Evolutionary conservation across 345 rosid species (phyloP).

Genomic region (Heritiera littoralis): DNA sequence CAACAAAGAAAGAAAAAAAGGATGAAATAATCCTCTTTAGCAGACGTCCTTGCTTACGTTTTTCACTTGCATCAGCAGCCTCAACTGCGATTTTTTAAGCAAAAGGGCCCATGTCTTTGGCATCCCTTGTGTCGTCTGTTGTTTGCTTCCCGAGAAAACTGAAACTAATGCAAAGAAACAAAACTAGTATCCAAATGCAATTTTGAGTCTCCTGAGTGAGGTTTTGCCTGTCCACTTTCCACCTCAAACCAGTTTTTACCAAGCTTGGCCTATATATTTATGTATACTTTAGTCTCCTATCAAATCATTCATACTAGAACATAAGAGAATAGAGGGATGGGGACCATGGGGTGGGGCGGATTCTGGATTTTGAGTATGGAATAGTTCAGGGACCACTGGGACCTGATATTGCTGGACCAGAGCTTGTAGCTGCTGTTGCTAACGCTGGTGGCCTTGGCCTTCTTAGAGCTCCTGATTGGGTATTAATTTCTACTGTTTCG

Average conservation of each 20-base stretch:
- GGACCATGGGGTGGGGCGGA: constrained; percentile 80
- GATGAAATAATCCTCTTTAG: background rate
- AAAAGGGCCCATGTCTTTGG: too few relatives aligned
- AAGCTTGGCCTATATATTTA: background rate
- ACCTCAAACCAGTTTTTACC: background rate
- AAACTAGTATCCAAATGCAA: constrained; percentile 14
- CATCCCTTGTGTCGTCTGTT: too few relatives aligned
- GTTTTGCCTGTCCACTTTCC: background rate
- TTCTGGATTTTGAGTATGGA: constrained; percentile 79
- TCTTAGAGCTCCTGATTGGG: constrained; percentile 91
- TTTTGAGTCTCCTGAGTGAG: constrained; percentile 14
- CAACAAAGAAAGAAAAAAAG: too few relatives aligned
- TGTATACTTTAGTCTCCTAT: background rate
- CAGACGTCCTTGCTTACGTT: background rate
- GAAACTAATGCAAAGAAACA: background rate
- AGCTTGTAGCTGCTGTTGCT: constrained; percentile 91
- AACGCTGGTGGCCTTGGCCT: constrained; percentile 83
- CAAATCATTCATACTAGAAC: background rate
- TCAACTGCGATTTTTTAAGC: background rate
- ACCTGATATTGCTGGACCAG: constrained; percentile 88
- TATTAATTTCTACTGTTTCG: constrained; percentile 16
- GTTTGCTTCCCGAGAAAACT: background rate
- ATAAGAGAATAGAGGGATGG: constrained; percentile 38
- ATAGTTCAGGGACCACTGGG: constrained; percentile 85
- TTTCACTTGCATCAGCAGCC: background rate